phyloP scores from a whole-genome alignment of 2,329 filamentous ascomycete genomes.

The Cadophora luteo-olivacea region DNA sequence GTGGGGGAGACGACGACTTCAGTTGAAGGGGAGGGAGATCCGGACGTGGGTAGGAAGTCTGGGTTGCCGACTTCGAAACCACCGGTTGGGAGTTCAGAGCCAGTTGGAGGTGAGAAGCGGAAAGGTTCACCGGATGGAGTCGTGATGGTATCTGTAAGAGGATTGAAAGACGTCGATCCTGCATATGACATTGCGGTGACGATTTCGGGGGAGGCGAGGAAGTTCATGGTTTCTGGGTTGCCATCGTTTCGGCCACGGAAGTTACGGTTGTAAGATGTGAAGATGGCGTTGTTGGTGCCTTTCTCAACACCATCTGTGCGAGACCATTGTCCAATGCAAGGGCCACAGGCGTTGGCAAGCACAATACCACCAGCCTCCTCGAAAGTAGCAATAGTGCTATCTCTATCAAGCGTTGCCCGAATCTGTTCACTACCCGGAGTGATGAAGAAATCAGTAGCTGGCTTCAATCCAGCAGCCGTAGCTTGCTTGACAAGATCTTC shows the following conservation, averaged over 20 bases:
- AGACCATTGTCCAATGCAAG: slow-evolving; percentile 93
- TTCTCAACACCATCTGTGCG: slow-evolving; percentile 85
- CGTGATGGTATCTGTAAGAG: slow-evolving; percentile 82
- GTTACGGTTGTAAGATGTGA: slow-evolving; percentile 98
- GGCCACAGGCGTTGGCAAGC: slow-evolving; percentile 90
- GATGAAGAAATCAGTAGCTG: slow-evolving; percentile 91
- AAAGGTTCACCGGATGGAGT: slow-evolving; percentile 84
- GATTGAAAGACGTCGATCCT: slow-evolving; percentile 94
- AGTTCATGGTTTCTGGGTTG: slow-evolving; percentile 98
- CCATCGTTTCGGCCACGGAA: slow-evolving; percentile 97
- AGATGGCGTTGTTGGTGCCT: slow-evolving; percentile 89
- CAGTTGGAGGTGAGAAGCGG: slow-evolving; percentile 81
- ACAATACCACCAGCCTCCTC: slow-evolving; percentile 85
- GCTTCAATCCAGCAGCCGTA: slow-evolving; percentile 84
- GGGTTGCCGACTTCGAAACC: slow-evolving; percentile 82
- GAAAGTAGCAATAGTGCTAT: slow-evolving; percentile 86
- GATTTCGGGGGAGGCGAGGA: slow-evolving; percentile 93
- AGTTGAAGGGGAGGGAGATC: slow-evolving; percentile 72
- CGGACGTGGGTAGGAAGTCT: slow-evolving; percentile 74
- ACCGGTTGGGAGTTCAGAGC: slow-evolving; percentile 65
- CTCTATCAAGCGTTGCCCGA: slow-evolving; percentile 88
- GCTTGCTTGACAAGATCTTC: slow-evolving; percentile 94
- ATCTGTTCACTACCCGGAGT: slow-evolving; percentile 98
- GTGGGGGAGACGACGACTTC: slow-evolving; percentile 81
- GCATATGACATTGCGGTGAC: slow-evolving; percentile 97